Evolutionary conservation across 495 filamentous ascomycete species (phyloP).

Genomic region (Neurospora sublineolata): DNA sequence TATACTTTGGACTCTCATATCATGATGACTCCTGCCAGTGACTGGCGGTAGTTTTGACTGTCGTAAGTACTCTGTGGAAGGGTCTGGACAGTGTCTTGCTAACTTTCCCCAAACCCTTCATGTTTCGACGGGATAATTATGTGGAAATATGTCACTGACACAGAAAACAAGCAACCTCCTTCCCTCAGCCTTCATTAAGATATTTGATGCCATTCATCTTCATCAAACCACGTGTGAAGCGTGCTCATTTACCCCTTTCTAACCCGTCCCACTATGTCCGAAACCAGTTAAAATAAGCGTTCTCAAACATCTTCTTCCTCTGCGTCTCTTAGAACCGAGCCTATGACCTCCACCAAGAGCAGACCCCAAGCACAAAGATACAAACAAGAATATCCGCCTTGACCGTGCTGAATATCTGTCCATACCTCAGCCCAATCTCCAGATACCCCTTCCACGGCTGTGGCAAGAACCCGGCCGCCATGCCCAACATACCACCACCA

Average conservation of each 20-base stretch:
- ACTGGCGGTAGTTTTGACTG: background rate
- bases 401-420: constrained; percentile 53
- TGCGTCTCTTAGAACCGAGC: background rate
- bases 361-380: constrained; percentile 66
- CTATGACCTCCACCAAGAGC: constrained; percentile 48
- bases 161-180: too few relatives aligned
- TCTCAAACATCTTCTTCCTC: background rate
- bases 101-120: background rate
- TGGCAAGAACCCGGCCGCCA: constrained; percentile 49
- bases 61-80: background rate
- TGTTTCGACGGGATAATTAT: background rate
- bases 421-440: constrained; percentile 53
- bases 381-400: constrained; percentile 54
- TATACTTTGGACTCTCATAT: background rate
- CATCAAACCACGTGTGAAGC: background rate
- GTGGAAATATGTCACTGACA: background rate
- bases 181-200: background rate
- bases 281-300: background rate
- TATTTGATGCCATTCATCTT: background rate
- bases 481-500: constrained; percentile 47
- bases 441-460: constrained; percentile 44
- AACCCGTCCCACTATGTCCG: background rate
- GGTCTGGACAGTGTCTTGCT: background rate
- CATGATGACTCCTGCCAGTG: background rate
- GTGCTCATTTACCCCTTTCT: background rate